Percentiles rank a stretch among this genome's conserved stretches.
These are phyloP conservation scores for Zostera marina DNA, from an alignment of 116 monocot genomes.

Conservation along the genomic window DNA sequence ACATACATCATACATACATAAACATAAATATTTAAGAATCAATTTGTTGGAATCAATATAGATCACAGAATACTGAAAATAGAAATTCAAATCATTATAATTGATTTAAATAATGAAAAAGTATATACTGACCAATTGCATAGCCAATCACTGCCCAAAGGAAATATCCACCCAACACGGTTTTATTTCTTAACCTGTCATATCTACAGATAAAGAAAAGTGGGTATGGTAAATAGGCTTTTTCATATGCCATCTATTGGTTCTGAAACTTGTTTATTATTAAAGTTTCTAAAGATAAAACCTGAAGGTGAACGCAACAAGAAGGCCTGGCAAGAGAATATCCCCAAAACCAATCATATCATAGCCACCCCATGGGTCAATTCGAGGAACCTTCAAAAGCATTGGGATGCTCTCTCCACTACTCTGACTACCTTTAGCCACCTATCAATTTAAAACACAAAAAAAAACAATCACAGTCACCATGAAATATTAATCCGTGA, in stretches of 20 bases:
- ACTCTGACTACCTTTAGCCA: constrained; percentile 68
- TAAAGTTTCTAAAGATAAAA: constrained; percentile 2
- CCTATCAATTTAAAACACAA: constrained; percentile 18
- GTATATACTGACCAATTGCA: constrained; percentile 46
- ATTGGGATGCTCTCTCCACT: constrained; percentile 74
- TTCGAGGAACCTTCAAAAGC: constrained; percentile 73
- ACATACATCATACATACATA: no score
- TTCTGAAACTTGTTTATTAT: no score
- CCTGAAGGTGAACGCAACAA: constrained; percentile 91
- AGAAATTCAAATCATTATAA: neutral
- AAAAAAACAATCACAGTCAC: neutral
- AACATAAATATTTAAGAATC: neutral
- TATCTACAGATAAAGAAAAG: constrained; percentile 42
- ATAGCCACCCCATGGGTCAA: constrained; percentile 86
- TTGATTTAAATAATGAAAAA: no score
- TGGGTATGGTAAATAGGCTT: neutral
- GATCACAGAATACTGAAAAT: no score
- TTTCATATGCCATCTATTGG: no score
- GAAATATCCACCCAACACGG: constrained; percentile 70
- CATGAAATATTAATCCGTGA: no score
- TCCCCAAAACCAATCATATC: constrained; percentile 98
- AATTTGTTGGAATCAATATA: no score
- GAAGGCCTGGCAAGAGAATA: constrained; percentile 88
- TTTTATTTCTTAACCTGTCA: constrained; percentile 58
- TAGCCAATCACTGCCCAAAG: constrained; percentile 83